Percentiles rank a stretch among this genome's conserved stretches.
These are phyloP conservation scores for Magnaporthiopsis poae DNA, from an alignment of 2,329 filamentous ascomycete species.

Conservation along the genomic window DNA sequence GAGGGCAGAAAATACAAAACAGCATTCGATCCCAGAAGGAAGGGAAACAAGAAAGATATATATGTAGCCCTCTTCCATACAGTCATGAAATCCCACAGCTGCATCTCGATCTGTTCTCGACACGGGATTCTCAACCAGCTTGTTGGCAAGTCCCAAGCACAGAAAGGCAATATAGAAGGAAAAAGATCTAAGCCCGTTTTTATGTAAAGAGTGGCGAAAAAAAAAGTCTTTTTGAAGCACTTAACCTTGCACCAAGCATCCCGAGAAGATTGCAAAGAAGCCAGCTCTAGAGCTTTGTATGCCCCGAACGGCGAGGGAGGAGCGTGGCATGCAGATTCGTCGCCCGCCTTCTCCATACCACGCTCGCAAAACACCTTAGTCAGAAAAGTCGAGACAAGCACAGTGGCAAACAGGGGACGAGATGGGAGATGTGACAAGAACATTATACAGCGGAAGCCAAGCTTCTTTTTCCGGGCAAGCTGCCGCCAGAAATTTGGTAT, in stretches of 20 bases:
- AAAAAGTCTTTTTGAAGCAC: neutral
- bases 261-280: neutral
- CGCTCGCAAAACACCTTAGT: neutral
- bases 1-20: neutral
- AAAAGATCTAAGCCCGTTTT: neutral
- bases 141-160: neutral
- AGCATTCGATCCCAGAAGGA: neutral
- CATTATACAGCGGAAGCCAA: neutral
- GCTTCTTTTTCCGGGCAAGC: neutral
- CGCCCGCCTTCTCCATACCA: too few species aligned
- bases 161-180: neutral
- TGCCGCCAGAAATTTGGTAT: neutral
- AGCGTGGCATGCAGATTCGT: neutral
- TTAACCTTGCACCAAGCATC: neutral
- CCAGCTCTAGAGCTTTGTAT: neutral
- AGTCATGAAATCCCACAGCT: neutral
- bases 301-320: too few species aligned
- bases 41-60: neutral
- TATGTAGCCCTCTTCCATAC: neutral
- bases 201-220: neutral
- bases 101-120: neutral
- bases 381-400: neutral
- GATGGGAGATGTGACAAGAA: neutral
- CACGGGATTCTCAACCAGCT: neutral
- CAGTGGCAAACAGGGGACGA: neutral